Evolutionary conservation across 140 eudicot species (phyloP).

Genomic region (Bidens hawaiensis): DNA sequence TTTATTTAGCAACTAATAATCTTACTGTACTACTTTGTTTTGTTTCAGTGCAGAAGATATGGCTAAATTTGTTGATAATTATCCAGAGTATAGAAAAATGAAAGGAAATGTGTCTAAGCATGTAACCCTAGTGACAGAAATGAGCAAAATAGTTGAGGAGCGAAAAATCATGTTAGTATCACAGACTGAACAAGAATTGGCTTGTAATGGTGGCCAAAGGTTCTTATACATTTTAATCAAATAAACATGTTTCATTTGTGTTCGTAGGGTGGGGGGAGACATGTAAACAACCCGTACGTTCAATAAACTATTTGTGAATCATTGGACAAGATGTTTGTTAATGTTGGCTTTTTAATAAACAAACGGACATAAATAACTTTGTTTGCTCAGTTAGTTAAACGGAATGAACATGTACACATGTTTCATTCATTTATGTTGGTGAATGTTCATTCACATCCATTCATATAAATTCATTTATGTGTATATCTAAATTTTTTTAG

Average conservation of each 20-base stretch:
- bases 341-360: too few relatives aligned
- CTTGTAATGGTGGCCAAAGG: slow-evolving; percentile 99
- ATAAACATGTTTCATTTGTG: not conserved
- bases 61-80: slow-evolving; percentile 98
- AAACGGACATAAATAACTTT: too few relatives aligned
- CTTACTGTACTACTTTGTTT: not conserved
- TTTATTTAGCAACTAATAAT: not conserved
- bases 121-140: slow-evolving; percentile 94
- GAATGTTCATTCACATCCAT: too few relatives aligned
- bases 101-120: slow-evolving; percentile 97
- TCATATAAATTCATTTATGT: too few relatives aligned
- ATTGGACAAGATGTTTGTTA: too few relatives aligned
- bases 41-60: slow-evolving; percentile 75
- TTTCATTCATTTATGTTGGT: too few relatives aligned
- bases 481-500: too few relatives aligned
- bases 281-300: too few relatives aligned
- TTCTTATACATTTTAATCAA: slow-evolving; percentile 15
- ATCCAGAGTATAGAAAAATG: slow-evolving; percentile 92
- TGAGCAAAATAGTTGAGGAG: slow-evolving; percentile 98
- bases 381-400: too few relatives aligned
- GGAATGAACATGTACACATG: too few relatives aligned
- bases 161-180: slow-evolving; percentile 94
- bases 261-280: not conserved
- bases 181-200: slow-evolving; percentile 96
- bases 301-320: too few relatives aligned